phyloP scores from a whole-genome alignment of 2,329 filamentous ascomycete species.

The Coniochaeta pulveracea region DNA sequence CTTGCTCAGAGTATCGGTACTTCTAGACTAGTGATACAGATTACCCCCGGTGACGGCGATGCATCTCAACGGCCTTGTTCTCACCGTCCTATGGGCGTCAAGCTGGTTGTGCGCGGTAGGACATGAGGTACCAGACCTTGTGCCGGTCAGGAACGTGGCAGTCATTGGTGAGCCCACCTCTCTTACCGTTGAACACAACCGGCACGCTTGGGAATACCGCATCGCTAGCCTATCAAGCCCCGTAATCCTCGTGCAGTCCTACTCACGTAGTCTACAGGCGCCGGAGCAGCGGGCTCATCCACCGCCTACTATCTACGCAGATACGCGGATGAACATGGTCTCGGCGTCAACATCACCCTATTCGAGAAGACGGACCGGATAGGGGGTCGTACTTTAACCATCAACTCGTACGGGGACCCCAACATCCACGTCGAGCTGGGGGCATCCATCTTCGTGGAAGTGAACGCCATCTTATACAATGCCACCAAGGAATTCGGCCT shows the following conservation, averaged over 20 bases:
- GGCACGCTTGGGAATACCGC: no score
- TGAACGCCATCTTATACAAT: slow-evolving; percentile 72
- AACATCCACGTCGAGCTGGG: slow-evolving; percentile 71
- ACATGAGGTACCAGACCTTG: no score
- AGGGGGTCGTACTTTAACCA: slow-evolving; percentile 79
- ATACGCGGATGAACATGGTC: slow-evolving; percentile 50
- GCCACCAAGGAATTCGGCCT: slow-evolving; percentile 65
- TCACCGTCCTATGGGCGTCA: no score
- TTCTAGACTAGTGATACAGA: no score
- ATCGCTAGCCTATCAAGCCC: no score
- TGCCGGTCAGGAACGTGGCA: slow-evolving; percentile 1
- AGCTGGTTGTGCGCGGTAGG: no score
- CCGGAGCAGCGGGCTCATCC: slow-evolving; percentile 79
- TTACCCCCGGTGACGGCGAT: no score
- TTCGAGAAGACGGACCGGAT: slow-evolving; percentile 72
- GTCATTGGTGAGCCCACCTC: slow-evolving; percentile 4
- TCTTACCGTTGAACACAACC: no score
- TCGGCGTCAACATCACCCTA: slow-evolving; percentile 68
- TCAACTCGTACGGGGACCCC: slow-evolving; percentile 58
- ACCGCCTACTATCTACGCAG: slow-evolving; percentile 72
- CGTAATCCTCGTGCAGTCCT: no score
- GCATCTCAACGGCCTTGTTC: no score
- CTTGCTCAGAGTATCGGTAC: no score
- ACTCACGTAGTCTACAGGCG: no score
- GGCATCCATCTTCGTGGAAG: slow-evolving; percentile 79